phyloP scores from a whole-genome alignment of 352 stramenopile species.

The Plasmopara muralis region DNA sequence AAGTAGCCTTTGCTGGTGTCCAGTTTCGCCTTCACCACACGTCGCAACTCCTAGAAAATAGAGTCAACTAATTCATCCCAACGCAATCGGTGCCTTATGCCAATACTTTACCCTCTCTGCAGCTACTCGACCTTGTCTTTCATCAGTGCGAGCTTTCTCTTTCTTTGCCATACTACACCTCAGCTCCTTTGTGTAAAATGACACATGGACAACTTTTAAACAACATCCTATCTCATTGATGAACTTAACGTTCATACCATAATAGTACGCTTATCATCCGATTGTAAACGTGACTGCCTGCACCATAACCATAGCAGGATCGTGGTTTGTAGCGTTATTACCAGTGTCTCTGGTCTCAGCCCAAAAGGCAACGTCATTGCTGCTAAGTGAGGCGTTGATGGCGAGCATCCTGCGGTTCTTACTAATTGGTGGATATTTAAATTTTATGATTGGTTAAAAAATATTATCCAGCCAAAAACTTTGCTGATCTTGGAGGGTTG shows the following conservation, averaged over 20 bases:
- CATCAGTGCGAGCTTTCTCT: slow-evolving; percentile 47
- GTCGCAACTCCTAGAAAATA: slow-evolving; percentile 44
- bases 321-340: slow-evolving; percentile 26
- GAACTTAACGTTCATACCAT: slow-evolving; percentile 6
- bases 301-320: slow-evolving; percentile 28
- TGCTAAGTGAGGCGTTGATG: slow-evolving; percentile 16
- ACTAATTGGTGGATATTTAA: slow-evolving; percentile 10
- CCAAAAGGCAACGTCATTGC: slow-evolving; percentile 15
- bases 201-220: too few species aligned
- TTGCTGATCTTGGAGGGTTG: too few species aligned
- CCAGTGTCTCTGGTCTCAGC: slow-evolving; percentile 22
- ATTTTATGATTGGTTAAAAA: too few species aligned
- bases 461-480: too few species aligned
- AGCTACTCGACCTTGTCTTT: slow-evolving; percentile 53
- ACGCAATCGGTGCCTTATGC: neutral
- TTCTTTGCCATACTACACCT: slow-evolving; percentile 36
- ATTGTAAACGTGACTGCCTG: slow-evolving; percentile 2
- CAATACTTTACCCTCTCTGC: slow-evolving; percentile 46
- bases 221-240: too few species aligned
- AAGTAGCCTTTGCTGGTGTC: slow-evolving; percentile 69
- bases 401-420: slow-evolving; percentile 7
- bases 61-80: slow-evolving; percentile 2
- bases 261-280: slow-evolving; percentile 7
- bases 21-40: slow-evolving; percentile 68
- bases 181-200: slow-evolving; percentile 17